Evolutionary conservation across 108 stramenopile genomes (phyloP).

Genomic region (Pseudonitzschia delicatissima): DNA sequence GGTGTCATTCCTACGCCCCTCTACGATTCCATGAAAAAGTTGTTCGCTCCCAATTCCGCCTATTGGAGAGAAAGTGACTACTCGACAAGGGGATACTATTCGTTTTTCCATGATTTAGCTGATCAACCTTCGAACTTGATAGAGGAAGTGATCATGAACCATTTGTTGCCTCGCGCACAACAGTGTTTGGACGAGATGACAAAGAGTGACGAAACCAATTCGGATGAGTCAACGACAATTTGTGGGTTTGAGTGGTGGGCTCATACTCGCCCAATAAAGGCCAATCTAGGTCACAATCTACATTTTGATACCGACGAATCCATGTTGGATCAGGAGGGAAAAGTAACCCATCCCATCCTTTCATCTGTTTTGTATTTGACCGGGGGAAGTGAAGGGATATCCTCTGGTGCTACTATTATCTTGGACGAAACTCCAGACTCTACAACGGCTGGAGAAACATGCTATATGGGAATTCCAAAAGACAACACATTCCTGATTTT

Average conservation of each 20-base stretch:
- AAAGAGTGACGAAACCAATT: conserved; percentile 5
- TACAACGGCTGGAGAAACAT: conserved; percentile 39
- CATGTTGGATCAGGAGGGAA: conserved; percentile 46
- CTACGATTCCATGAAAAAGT: conserved; percentile 49
- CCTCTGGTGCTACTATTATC: conserved; percentile 74
- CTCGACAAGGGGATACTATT: conserved; percentile 72
- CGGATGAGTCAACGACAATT: conserved; percentile 31
- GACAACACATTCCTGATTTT: conserved; percentile 73
- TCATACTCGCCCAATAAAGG: conserved; percentile 71
- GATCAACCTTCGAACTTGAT: conserved; percentile 48
- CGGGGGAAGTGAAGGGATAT: conserved; percentile 33
- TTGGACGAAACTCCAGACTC: conserved; percentile 80
- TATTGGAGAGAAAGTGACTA: conserved; percentile 83
- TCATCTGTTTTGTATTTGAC: conserved; percentile 81
- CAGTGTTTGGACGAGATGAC: conserved; percentile 21
- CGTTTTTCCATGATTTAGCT: conserved; percentile 49
- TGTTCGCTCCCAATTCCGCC: conserved; percentile 63
- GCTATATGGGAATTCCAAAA: conserved; percentile 50
- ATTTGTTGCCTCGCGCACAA: conserved; percentile 66
- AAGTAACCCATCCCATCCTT: conserved; percentile 77
- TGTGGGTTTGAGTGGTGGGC: conserved; percentile 87
- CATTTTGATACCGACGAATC: conserved; percentile 91
- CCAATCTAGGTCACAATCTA: conserved; percentile 84
- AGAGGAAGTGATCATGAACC: conserved; percentile 67
- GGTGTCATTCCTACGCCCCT: conserved; percentile 53